Evolutionary conservation across 2,329 filamentous ascomycete genomes (phyloP).

Genomic region (Stachybotrys chartarum): DNA sequence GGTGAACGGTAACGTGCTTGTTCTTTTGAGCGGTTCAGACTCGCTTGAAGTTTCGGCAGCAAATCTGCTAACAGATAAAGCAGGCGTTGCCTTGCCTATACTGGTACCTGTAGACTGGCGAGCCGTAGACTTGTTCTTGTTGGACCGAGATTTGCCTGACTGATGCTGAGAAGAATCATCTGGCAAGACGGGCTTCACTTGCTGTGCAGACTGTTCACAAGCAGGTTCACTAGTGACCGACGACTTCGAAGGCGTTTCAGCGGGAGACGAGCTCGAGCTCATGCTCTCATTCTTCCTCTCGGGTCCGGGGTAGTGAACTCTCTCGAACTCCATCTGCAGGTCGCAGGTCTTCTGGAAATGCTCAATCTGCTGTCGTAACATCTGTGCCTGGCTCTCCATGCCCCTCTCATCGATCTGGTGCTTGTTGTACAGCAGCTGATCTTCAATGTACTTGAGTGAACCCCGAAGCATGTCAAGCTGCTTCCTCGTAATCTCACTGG

Average conservation of each 20-base stretch:
- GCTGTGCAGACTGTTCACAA: slow-evolving; percentile 3
- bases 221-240: slow-evolving; percentile 8
- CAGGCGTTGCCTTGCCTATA: slow-evolving; percentile 18
- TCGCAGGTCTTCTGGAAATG: slow-evolving; percentile 42
- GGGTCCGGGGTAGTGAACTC: slow-evolving; percentile 30
- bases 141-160: slow-evolving; percentile 4
- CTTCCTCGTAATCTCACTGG: slow-evolving; percentile 53
- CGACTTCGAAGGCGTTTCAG: slow-evolving; percentile 5
- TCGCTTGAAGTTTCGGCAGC: slow-evolving; percentile 9
- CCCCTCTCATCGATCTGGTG: slow-evolving; percentile 54
- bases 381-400: slow-evolving; percentile 35
- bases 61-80: slow-evolving; percentile 10
- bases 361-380: slow-evolving; percentile 37
- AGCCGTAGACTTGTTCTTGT: slow-evolving; percentile 7
- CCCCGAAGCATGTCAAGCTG: slow-evolving; percentile 45
- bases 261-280: slow-evolving; percentile 9
- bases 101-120: slow-evolving; percentile 16
- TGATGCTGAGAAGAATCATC: slow-evolving; percentile 7
- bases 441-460: slow-evolving; percentile 49
- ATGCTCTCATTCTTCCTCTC: slow-evolving; percentile 16
- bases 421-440: slow-evolving; percentile 54
- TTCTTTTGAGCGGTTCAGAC: slow-evolving; percentile 21
- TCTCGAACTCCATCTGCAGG: slow-evolving; percentile 38
- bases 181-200: slow-evolving; percentile 1
- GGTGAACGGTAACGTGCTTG: slow-evolving; percentile 32